phyloP scores from a whole-genome alignment of 495 filamentous ascomycete species.

The Xanthoparmelia taractica region DNA sequence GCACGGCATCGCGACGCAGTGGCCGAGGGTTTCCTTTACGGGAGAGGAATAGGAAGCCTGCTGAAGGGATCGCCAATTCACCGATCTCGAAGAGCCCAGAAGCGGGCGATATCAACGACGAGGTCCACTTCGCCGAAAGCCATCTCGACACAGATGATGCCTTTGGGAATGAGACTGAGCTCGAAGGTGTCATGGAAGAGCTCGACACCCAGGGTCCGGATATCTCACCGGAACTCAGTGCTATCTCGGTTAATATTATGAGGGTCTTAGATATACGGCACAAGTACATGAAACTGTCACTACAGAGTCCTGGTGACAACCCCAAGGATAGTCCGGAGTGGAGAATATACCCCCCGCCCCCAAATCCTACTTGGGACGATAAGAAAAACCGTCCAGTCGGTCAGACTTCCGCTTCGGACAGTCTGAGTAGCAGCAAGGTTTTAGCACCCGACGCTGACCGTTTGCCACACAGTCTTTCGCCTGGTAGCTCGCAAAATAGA shows the following conservation, averaged over 20 bases:
- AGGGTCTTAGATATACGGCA: conserved; percentile 74
- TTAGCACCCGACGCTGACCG: conserved; percentile 30
- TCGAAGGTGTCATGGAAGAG: conserved; percentile 10
- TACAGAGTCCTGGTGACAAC: conserved; percentile 72
- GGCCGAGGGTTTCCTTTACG: conserved; percentile 28
- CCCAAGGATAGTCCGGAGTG: conserved; percentile 78
- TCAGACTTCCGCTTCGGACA: conserved; percentile 35
- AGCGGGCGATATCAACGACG: conserved; percentile 28
- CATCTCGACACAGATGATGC: conserved; percentile 17
- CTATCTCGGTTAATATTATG: conserved; percentile 82
- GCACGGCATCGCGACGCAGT: conserved; percentile 27
- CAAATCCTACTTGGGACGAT: conserved; percentile 81
- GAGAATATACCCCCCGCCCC: conserved; percentile 84
- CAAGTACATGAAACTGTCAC: conserved; percentile 81
- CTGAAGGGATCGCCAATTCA: conserved; percentile 7
- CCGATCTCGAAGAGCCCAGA: conserved; percentile 8
- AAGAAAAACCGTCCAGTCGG: conserved; percentile 44
- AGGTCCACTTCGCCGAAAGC: conserved; percentile 34
- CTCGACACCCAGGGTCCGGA: conserved; percentile 49
- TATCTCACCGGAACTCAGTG: conserved; percentile 70
- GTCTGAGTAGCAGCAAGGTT: conserved; percentile 49
- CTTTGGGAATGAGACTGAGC: conserved; percentile 19
- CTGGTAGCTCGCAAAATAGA: conserved; percentile 8
- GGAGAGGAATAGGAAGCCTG: conserved; percentile 10
- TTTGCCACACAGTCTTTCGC: background rate